Evolutionary conservation across 805 yeast species (phyloP).

Genomic region (Saccharomyces cerevisiae): DNA sequence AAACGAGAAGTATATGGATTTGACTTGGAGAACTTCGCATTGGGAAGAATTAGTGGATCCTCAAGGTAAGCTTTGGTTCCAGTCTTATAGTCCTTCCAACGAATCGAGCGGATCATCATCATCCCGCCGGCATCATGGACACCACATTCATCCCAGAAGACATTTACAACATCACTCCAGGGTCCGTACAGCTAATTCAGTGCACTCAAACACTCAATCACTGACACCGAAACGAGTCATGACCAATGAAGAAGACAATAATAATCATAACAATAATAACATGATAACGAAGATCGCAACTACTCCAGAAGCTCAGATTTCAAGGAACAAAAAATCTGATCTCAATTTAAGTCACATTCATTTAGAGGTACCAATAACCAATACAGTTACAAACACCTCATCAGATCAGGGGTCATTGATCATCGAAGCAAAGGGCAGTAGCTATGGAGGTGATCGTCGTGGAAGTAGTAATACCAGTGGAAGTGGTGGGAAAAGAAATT

Average conservation of each 20-base stretch:
- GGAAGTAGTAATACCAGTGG: neutral
- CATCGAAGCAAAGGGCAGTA: neutral
- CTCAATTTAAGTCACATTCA: neutral
- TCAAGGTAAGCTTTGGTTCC: conserved; percentile 23
- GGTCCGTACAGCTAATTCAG: neutral
- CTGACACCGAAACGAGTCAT: neutral
- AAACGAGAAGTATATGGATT: conserved; percentile 49
- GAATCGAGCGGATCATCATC: neutral
- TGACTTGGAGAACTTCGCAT: conserved; percentile 40
- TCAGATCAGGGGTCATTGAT: neutral
- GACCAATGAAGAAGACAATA: neutral
- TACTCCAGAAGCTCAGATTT: neutral
- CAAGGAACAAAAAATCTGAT: neutral
- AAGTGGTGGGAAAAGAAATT: neutral
- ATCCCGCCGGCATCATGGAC: neutral
- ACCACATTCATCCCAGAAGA: neutral
- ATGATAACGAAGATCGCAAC: neutral
- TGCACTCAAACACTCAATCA: neutral
- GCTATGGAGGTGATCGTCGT: neutral
- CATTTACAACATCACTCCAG: neutral
- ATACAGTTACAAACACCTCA: neutral
- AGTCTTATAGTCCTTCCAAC: neutral
- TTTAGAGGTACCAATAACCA: neutral
- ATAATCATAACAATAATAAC: neutral
- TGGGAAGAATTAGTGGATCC: conserved; percentile 28